A percentile compares a stretch with the other conserved stretches of the same genome.
phyloP scores from a whole-genome alignment of 192 early-diverging fungal genomes.

The Linnemannia hyalina region DNA sequence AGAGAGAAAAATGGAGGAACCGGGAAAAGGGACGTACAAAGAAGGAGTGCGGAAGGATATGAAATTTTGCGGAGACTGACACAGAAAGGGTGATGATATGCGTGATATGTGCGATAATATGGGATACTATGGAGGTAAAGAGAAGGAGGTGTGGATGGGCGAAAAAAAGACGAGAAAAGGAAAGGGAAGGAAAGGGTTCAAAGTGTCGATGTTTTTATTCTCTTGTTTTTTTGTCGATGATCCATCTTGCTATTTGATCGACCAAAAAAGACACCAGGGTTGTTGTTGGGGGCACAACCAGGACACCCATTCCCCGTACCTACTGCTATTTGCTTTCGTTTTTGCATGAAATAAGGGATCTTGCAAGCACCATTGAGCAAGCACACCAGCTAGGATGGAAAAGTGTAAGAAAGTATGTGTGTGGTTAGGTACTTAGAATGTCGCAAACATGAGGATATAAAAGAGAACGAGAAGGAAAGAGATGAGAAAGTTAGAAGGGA shows the following conservation, averaged over 20 bases:
- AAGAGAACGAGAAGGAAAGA: neutral
- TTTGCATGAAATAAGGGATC: conserved; percentile 2
- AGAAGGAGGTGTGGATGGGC: too few relatives aligned
- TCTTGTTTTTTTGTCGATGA: neutral
- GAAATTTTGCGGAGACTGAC: neutral
- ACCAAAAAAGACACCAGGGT: neutral
- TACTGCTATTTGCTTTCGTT: neutral
- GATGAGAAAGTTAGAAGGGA: neutral
- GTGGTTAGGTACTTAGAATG: neutral
- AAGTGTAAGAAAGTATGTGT: neutral
- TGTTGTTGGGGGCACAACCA: too few relatives aligned
- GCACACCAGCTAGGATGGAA: neutral
- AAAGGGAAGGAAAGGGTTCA: too few relatives aligned
- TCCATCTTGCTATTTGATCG: neutral
- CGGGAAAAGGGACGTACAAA: neutral
- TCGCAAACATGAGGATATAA: neutral
- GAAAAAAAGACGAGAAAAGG: neutral
- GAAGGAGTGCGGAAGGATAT: neutral
- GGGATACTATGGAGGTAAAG: neutral
- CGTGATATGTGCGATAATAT: neutral
- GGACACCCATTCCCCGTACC: too few relatives aligned
- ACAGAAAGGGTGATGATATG: neutral
- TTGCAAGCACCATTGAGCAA: too few relatives aligned
- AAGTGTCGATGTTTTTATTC: neutral
- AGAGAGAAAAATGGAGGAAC: neutral